A percentile compares a stretch with the other conserved stretches of the same genome.
Evolutionary conservation across 176 grass and related monocot species (phyloP).

Genomic region (Phragmites australis): DNA sequence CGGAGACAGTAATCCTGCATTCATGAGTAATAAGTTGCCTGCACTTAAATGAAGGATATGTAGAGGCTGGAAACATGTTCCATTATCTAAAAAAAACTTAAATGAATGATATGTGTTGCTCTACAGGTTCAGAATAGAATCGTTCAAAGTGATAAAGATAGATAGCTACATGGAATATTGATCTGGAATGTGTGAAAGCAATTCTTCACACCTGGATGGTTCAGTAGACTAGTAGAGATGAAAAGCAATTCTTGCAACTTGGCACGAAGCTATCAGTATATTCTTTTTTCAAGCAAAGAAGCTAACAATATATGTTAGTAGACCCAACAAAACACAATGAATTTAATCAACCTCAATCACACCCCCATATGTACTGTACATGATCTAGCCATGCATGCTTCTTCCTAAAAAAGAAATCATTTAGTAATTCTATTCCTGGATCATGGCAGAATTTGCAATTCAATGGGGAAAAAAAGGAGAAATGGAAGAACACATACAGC

Average conservation of each 20-base stretch:
- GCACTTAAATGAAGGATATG: background rate
- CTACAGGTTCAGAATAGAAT: background rate
- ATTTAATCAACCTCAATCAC: background rate
- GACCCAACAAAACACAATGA: background rate
- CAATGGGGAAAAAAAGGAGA: background rate
- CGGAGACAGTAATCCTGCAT: background rate
- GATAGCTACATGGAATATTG: background rate
- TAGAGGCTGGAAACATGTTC: no score
- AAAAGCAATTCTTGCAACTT: background rate
- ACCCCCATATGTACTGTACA: constrained; percentile 5
- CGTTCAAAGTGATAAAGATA: background rate
- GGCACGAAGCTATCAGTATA: no score
- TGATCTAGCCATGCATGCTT: constrained; percentile 14
- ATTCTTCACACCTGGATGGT: background rate
- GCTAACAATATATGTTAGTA: background rate
- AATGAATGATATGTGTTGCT: background rate
- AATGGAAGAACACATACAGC: background rate
- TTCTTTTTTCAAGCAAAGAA: no score
- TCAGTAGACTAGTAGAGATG: background rate
- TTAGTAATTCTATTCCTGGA: constrained; percentile 29
- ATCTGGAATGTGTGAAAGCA: background rate
- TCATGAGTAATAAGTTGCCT: background rate
- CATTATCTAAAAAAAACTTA: no score
- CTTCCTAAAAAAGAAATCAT: background rate
- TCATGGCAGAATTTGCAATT: constrained; percentile 5